phyloP scores from a whole-genome alignment of 306 rosid species.

The Rosa multiflora region DNA sequence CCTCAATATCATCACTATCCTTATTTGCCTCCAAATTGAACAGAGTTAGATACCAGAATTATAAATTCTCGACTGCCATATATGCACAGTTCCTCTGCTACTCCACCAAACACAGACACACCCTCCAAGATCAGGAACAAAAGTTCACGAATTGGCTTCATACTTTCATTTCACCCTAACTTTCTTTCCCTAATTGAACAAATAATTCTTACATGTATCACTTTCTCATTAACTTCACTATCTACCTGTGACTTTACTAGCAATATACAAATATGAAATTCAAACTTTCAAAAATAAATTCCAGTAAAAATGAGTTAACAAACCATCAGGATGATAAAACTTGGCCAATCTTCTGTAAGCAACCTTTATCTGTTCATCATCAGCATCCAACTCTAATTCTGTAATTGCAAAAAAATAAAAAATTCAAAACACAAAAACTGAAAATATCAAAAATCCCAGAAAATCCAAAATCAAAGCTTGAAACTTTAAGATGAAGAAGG shows the following conservation, averaged over 20 bases:
- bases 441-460: neutral
- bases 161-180: neutral
- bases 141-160: neutral
- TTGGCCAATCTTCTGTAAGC: conserved; percentile 93
- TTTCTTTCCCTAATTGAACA: neutral
- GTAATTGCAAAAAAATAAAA: neutral
- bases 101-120: neutral
- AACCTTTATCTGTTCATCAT: conserved; percentile 80
- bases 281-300: neutral
- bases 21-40: neutral
- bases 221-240: neutral
- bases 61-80: neutral
- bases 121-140: neutral
- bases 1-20: neutral
- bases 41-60: neutral
- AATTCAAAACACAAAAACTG: neutral
- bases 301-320: conserved; percentile 26
- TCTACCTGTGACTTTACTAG: neutral
- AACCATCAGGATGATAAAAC: conserved; percentile 97
- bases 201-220: neutral
- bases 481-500: neutral
- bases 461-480: neutral
- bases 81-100: neutral
- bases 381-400: conserved; percentile 85
- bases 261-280: neutral